phyloP scores from a whole-genome alignment of 106 monocot genomes.

The Phalaenopsis equestris region DNA sequence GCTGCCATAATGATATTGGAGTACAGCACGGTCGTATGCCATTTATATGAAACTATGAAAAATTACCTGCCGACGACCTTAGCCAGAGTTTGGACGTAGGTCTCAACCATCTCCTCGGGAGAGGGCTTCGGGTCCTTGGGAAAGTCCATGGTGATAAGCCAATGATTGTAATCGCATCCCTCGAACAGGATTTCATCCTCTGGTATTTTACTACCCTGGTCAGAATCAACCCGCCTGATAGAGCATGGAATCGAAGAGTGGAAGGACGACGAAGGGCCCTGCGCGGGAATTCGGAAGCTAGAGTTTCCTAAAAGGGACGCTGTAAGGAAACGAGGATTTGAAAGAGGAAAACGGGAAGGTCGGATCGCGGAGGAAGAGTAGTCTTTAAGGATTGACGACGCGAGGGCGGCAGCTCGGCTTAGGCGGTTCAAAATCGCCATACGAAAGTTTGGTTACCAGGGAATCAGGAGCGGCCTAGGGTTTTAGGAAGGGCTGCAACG shows the following conservation, averaged over 20 bases:
- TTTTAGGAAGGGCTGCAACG: background rate
- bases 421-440: slow-evolving; percentile 60
- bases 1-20: background rate
- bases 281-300: background rate
- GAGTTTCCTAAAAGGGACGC: slow-evolving; percentile 1
- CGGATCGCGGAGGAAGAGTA: slow-evolving; percentile 7
- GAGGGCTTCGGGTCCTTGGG: slow-evolving; percentile 71
- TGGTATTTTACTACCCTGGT: slow-evolving; percentile 43
- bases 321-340: background rate
- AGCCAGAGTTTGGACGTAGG: slow-evolving; percentile 81
- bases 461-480: background rate
- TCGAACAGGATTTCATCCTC: slow-evolving; percentile 88
- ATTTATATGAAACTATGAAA: background rate
- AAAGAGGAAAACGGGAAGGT: slow-evolving; percentile 5
- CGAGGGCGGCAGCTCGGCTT: slow-evolving; percentile 43
- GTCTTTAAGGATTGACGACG: slow-evolving; percentile 29
- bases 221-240: slow-evolving; percentile 16
- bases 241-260: slow-evolving; percentile 26
- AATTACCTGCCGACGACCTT: slow-evolving; percentile 88
- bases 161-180: slow-evolving; percentile 96
- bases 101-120: slow-evolving; percentile 97
- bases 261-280: slow-evolving; percentile 25
- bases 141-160: slow-evolving; percentile 95
- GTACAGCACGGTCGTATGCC: background rate
- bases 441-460: background rate